Evolutionary conservation across 2,329 filamentous ascomycete genomes (phyloP), one percentile per base, ranked within the genome.

Genomic region (Neonectria ditissima): DNA sequence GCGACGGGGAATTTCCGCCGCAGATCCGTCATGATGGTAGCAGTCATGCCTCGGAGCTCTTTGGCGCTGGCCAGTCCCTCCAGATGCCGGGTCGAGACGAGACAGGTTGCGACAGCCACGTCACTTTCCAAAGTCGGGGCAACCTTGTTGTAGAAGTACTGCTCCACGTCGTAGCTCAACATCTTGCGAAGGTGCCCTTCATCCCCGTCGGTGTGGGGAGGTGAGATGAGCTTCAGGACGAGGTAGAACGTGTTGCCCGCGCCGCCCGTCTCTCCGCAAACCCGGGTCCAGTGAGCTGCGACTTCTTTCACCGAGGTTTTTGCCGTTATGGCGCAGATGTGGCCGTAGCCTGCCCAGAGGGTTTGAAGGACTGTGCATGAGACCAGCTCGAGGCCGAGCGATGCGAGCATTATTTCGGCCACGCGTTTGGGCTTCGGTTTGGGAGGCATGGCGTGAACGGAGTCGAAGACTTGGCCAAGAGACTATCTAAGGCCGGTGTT

Each of bases 121-220:
- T 78, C 73, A 0, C 75, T 71, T 0, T 77, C 72, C 2, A 91
- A 73, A 0, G 71, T 72, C 0, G 86, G 84, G 0, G 86, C 87
- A 11, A 91, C 74, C 2, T 84, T 74, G 2, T 78, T 79, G 73
- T 92, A 92, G 67, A 92, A 92, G 67, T 84, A 84, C 70, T 89
- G 88, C 75, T 92, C 89, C 4, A 90, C 87, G 48, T 88, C 82
- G 67, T 92, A 92, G 71, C 87, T 90, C 28, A 91, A 75, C 62
- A 91, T 83, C 71, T 92, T 92, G 7, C 89, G 84, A 0, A 87
- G 69, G 66, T 91, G 89, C 0, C 89, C 87, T 69, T 91, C 89
- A 39, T 89, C 84, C 3, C 77, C 69, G 0, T 56, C 48, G 0
- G 55, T 65, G 30, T 62, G 56, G 41, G 75, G 70, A 0, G 87